phyloP scores from a whole-genome alignment of 371 early-diverging fungal genomes.

The Capillidium rhysosporum region DNA sequence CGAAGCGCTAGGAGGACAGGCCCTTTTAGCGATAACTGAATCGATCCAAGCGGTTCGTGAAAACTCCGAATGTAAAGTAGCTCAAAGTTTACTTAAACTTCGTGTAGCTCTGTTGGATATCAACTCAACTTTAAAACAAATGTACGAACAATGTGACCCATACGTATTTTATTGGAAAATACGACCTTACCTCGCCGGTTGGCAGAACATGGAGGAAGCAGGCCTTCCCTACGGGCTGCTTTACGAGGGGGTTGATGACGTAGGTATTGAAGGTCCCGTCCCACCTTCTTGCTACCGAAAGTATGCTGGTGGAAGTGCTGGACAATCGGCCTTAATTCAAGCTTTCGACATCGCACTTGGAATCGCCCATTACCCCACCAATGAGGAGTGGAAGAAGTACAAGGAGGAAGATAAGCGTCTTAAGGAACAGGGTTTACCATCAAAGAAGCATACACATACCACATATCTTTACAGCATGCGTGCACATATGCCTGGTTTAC shows the following conservation, averaged over 20 bases:
- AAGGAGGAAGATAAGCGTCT: slow-evolving; percentile 1
- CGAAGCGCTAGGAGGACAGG: slow-evolving; percentile 73
- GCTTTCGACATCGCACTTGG: slow-evolving; percentile 79
- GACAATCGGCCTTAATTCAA: slow-evolving; percentile 84
- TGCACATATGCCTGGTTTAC: slow-evolving; percentile 72
- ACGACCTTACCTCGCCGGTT: slow-evolving; percentile 78
- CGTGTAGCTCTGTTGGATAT: slow-evolving; percentile 30
- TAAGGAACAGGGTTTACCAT: slow-evolving; percentile 12
- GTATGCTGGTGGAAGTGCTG: slow-evolving; percentile 89
- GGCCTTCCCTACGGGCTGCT: slow-evolving; percentile 70
- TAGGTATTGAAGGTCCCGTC: slow-evolving; percentile 23
- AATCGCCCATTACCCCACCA: slow-evolving; percentile 69
- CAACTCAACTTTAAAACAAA: slow-evolving; percentile 43
- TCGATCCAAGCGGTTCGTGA: slow-evolving; percentile 24
- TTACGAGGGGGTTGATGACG: slow-evolving; percentile 76
- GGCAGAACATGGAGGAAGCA: slow-evolving; percentile 75
- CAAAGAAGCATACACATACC: slow-evolving; percentile 6
- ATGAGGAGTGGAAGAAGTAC: slow-evolving; percentile 12
- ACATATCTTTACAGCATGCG: slow-evolving; percentile 68
- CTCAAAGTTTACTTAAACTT: slow-evolving; percentile 28
- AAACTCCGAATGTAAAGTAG: slow-evolving; percentile 22
- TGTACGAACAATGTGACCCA: slow-evolving; percentile 88
- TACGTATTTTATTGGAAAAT: slow-evolving; percentile 90
- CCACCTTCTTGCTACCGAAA: slow-evolving; percentile 30
- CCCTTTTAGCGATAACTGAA: slow-evolving; percentile 34